Conservation (phyloP, 116 monocot species). For the Cymodocea nodosa region DNA sequence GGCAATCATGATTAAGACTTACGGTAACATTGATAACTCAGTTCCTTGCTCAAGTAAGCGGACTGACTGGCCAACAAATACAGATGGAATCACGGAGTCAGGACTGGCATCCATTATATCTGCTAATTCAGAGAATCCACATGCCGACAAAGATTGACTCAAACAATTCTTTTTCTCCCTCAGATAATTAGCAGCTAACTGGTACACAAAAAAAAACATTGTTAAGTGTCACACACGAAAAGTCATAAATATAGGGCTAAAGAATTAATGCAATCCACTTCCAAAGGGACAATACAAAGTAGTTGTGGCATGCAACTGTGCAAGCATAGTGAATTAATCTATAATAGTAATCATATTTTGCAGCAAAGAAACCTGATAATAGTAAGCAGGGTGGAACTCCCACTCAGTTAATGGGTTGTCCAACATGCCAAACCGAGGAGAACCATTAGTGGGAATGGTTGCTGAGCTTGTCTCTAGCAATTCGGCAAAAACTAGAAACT, state of each 20-base stretch:
- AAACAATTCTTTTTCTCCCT: slow-evolving; percentile 47
- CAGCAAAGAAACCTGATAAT: slow-evolving; percentile 57
- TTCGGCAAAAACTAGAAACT: slow-evolving; percentile 83
- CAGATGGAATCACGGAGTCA: slow-evolving; percentile 57
- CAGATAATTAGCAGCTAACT: slow-evolving; percentile 66
- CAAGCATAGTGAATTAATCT: neutral
- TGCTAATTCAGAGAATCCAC: slow-evolving; percentile 14
- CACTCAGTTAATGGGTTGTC: slow-evolving; percentile 71
- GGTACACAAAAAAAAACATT: slow-evolving; percentile 5
- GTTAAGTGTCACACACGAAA: neutral
- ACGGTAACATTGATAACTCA: slow-evolving; percentile 45
- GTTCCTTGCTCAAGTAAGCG: slow-evolving; percentile 80
- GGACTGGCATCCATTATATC: slow-evolving; percentile 19
- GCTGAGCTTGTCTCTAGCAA: slow-evolving; percentile 71
- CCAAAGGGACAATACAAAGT: neutral
- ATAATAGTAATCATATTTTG: neutral
- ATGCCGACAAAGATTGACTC: slow-evolving; percentile 24
- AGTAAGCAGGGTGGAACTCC: slow-evolving; percentile 89
- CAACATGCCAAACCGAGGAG: slow-evolving; percentile 35
- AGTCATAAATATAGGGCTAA: too few species aligned
- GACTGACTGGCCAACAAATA: slow-evolving; percentile 59
- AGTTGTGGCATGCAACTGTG: neutral
- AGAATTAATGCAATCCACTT: neutral
- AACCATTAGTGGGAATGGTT: slow-evolving; percentile 25
- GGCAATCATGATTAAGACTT: slow-evolving; percentile 15